Evolutionary conservation across 2,329 filamentous ascomycete species (phyloP), one percentile per base, ranked within the genome.

Genomic region (Trichoderma sp.): DNA sequence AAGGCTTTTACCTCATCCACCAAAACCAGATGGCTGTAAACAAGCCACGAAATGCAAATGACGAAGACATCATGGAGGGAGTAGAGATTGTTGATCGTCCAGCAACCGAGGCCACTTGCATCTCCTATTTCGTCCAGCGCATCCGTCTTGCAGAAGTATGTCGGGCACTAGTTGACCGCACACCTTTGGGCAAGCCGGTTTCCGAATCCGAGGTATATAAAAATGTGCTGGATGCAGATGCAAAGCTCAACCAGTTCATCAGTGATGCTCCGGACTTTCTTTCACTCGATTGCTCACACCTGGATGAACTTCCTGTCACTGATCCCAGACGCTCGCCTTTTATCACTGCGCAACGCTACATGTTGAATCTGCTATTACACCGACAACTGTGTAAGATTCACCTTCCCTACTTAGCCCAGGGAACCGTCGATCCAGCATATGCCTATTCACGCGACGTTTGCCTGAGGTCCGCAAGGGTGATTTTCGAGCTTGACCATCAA

Each of bases 101-200:
- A 0, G 66, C 76, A 1, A 75, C 76, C 12, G 74, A 80, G n/a
- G 73, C 78, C 0, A 84, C 83, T 0, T 76, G 76, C 24, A 77
- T 82, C 68, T 82, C 81, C 1, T 82, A 80, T 64, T 80, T 82
- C 32, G 74, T 84, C 12, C 79, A 82, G 56, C 80, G 82, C 18
- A 77, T 81, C 65, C 80, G 78, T 5, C 76, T 84, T 0, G 79
- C 80, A 8, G 82, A 84, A 51, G 73, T 83, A 24, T 78, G 77
- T 68, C 82, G 81, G 9, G 73, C 75, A 5, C 78, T 82, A 12
- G 76, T 79, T 12, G 83, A 84, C 57, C 75, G 76, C 15, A 76
- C 76, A 15, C 77, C 77, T 7, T 73, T 78, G 18, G 73, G 73
- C 11, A 72, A 75, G 1, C 74, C 77, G 8, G 76, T 73, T 14